A percentile compares a stretch with the other conserved stretches of the same genome.
phyloP scores from a whole-genome alignment of 495 filamentous ascomycete species.

The Tricharina praecox region DNA sequence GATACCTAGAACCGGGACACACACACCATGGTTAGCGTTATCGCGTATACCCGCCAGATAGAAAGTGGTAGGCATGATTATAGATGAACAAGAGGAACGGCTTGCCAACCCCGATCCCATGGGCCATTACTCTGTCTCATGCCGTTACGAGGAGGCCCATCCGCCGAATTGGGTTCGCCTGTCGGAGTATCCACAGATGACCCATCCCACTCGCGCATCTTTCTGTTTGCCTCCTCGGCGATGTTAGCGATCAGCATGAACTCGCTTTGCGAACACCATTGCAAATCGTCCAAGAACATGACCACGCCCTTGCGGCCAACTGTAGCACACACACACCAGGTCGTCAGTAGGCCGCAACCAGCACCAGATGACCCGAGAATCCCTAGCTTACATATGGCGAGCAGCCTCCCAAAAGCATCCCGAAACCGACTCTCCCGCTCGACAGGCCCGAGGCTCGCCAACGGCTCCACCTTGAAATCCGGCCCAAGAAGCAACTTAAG shows the following conservation, averaged over 20 bases:
- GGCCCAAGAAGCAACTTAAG: conserved; percentile 21
- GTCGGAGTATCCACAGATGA: neutral
- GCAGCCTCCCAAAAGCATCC: conserved; percentile 22
- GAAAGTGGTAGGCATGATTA: neutral
- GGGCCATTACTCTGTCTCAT: conserved; percentile 9
- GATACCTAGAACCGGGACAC: conserved; percentile 14
- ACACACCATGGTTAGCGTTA: too few relatives aligned
- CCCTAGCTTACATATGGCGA: conserved; percentile 10
- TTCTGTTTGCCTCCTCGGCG: conserved; percentile 24
- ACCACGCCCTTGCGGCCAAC: conserved; percentile 25
- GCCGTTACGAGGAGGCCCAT: neutral
- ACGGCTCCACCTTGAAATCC: conserved; percentile 23
- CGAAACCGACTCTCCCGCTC: conserved; percentile 25
- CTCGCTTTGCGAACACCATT: conserved; percentile 25
- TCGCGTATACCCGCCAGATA: neutral
- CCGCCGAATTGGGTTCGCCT: neutral
- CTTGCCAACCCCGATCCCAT: conserved; percentile 4
- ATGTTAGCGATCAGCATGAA: conserved; percentile 24
- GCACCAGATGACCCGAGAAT: neutral
- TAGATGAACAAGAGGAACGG: neutral
- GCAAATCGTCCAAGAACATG: conserved; percentile 25
- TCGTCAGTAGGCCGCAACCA: neutral
- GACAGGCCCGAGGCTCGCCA: conserved; percentile 22
- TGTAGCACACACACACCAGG: neutral
- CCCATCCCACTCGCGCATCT: conserved; percentile 22